Percentiles rank a stretch among this genome's conserved stretches.
phyloP scores from a whole-genome alignment of 176 grass and related monocot species.

The Oryza meridionalis region DNA sequence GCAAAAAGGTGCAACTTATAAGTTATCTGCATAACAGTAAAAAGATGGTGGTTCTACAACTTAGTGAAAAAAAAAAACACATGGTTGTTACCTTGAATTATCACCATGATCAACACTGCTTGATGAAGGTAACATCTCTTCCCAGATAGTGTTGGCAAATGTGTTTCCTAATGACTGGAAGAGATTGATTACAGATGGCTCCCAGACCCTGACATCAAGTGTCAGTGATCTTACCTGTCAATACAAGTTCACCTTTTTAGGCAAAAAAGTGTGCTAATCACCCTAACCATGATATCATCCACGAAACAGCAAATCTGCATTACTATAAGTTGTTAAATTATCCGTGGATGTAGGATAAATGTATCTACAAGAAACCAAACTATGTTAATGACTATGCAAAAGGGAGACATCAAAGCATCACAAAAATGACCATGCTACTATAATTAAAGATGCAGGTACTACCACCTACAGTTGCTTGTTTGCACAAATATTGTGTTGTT shows the following conservation, averaged over 20 bases:
- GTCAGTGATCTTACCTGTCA: conserved; percentile 96
- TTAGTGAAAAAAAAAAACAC: conserved; percentile 25
- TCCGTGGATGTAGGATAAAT: background rate
- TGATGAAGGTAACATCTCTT: conserved; percentile 67
- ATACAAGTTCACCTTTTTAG: conserved; percentile 30
- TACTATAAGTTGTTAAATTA: background rate
- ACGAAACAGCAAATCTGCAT: conserved; percentile 10
- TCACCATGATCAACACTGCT: conserved; percentile 54
- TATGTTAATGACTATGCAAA: background rate
- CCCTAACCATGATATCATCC: conserved; percentile 12
- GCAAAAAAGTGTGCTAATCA: conserved; percentile 33
- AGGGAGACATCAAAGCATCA: background rate
- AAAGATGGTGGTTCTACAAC: conserved; percentile 14
- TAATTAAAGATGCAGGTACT: conserved; percentile 5
- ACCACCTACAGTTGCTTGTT: conserved; percentile 11
- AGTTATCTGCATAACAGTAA: conserved; percentile 30
- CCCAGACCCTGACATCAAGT: conserved; percentile 98
- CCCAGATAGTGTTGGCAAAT: conserved; percentile 93
- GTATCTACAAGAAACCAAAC: background rate
- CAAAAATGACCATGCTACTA: background rate
- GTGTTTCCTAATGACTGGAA: conserved; percentile 95
- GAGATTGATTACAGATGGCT: conserved; percentile 93
- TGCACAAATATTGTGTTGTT: conserved; percentile 7
- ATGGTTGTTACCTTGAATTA: conserved; percentile 61
- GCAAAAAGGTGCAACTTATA: conserved; percentile 46